A percentile compares a stretch with the other conserved stretches of the same genome.
Evolutionary conservation across 2,329 filamentous ascomycete genomes (phyloP).

Genomic region (Botrytis porri): DNA sequence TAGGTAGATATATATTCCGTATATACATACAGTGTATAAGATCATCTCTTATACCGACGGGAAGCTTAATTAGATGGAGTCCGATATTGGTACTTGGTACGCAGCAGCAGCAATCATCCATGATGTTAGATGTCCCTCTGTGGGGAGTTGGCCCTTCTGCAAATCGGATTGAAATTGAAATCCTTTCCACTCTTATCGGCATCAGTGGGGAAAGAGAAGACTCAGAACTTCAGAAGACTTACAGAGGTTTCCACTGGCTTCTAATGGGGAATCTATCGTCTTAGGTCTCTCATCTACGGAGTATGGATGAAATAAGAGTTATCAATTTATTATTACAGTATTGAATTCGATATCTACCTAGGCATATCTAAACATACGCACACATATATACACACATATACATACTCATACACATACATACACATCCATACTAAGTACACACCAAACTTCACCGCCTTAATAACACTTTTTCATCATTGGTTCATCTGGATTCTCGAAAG

Average conservation of each 20-base stretch:
- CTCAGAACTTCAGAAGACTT: background rate
- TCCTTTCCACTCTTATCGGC: background rate
- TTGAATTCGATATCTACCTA: background rate
- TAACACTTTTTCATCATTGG: background rate
- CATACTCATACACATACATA: background rate
- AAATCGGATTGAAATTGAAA: background rate
- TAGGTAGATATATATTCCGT: background rate
- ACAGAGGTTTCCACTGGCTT: background rate
- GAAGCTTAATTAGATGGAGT: background rate
- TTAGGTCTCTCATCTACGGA: background rate
- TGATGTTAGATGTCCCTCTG: background rate
- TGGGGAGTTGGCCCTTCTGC: background rate
- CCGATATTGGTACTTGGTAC: background rate
- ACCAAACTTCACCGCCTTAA: background rate
- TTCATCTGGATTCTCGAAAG: background rate
- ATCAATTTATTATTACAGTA: background rate
- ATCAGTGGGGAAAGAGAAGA: background rate
- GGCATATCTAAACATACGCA: background rate
- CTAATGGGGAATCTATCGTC: background rate
- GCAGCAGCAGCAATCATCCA: background rate
- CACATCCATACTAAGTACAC: background rate
- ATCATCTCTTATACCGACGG: conserved; percentile 8
- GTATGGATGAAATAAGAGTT: background rate
- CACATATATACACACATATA: background rate
- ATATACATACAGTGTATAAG: background rate